phyloP scores from a whole-genome alignment of 1,139 yeast species.

The Saccharomycopsis hybrid region DNA sequence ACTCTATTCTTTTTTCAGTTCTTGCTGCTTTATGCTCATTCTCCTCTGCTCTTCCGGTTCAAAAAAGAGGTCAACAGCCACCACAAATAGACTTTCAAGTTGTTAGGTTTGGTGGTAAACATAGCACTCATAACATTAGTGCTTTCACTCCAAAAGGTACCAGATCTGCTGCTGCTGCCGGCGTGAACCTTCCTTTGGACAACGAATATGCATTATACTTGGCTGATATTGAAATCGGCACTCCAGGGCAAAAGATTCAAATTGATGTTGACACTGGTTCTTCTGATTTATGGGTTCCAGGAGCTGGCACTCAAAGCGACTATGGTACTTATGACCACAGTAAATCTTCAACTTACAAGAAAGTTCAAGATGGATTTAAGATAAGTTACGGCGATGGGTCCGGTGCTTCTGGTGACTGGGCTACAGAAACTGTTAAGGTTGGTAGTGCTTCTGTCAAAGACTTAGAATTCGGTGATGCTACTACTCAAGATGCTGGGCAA shows the following conservation, averaged over 20 bases:
- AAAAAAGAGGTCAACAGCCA: neutral
- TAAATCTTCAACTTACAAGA: slow-evolving; percentile 35
- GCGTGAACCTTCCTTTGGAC: slow-evolving; percentile 20
- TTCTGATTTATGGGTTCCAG: slow-evolving; percentile 57
- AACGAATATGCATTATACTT: slow-evolving; percentile 33
- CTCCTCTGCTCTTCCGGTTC: slow-evolving; percentile 9
- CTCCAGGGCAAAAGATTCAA: slow-evolving; percentile 43
- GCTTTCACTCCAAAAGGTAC: slow-evolving; percentile 5
- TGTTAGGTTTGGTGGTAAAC: neutral
- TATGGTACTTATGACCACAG: slow-evolving; percentile 43
- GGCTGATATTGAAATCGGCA: slow-evolving; percentile 42
- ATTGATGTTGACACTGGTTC: slow-evolving; percentile 64
- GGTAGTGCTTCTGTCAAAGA: slow-evolving; percentile 35
- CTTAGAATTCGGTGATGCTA: slow-evolving; percentile 46
- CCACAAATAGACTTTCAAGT: neutral
- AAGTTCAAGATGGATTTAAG: slow-evolving; percentile 15
- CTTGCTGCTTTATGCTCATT: slow-evolving; percentile 5
- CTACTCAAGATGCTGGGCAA: slow-evolving; percentile 34
- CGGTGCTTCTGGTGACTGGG: slow-evolving; percentile 20
- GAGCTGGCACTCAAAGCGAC: slow-evolving; percentile 23
- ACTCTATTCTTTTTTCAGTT: slow-evolving; percentile 3
- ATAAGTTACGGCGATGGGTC: slow-evolving; percentile 25
- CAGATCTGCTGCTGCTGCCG: slow-evolving; percentile 13
- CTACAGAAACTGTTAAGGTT: slow-evolving; percentile 35
- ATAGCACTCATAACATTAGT: neutral